phyloP scores from a whole-genome alignment of 352 stramenopile species.

The Globisporangium nagaii region DNA sequence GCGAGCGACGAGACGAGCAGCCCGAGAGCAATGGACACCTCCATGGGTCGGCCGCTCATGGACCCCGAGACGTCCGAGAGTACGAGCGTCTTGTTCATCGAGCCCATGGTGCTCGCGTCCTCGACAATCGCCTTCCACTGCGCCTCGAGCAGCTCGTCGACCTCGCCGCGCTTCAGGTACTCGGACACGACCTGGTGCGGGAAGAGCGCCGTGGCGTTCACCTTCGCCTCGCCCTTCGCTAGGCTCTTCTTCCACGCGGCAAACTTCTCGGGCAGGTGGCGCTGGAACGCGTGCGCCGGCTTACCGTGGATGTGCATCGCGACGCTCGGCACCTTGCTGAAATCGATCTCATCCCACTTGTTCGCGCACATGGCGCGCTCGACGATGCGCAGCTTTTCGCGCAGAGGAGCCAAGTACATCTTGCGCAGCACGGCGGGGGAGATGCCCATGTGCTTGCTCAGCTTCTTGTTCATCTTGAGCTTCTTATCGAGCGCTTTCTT shows the following conservation, averaged over 20 bases:
- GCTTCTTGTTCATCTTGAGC: constrained; percentile 43
- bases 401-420: constrained; percentile 36
- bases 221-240: constrained; percentile 28
- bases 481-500: constrained; percentile 55
- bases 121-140: constrained; percentile 43
- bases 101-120: constrained; percentile 42
- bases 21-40: constrained; percentile 36
- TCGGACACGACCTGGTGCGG: constrained; percentile 40
- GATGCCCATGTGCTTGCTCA: constrained; percentile 36
- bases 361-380: constrained; percentile 47
- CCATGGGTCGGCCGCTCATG: constrained; percentile 29
- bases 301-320: constrained; percentile 48
- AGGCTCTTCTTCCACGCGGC: constrained; percentile 24
- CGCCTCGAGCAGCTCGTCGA: constrained; percentile 39
- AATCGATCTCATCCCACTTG: constrained; percentile 37
- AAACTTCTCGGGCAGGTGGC: constrained; percentile 28
- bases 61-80: constrained; percentile 46
- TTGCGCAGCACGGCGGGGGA: constrained; percentile 35
- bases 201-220: constrained; percentile 39
- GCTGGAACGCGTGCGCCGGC: constrained; percentile 30
- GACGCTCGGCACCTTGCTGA: constrained; percentile 33
- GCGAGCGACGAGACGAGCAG: constrained; percentile 36
- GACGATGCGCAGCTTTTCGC: constrained; percentile 29
- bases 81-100: constrained; percentile 32
- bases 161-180: constrained; percentile 19